Percentiles rank a stretch among this genome's conserved stretches.
Evolutionary conservation across 2,329 filamentous ascomycete genomes (phyloP).

Genomic region (Ophiostoma angusticollis): DNA sequence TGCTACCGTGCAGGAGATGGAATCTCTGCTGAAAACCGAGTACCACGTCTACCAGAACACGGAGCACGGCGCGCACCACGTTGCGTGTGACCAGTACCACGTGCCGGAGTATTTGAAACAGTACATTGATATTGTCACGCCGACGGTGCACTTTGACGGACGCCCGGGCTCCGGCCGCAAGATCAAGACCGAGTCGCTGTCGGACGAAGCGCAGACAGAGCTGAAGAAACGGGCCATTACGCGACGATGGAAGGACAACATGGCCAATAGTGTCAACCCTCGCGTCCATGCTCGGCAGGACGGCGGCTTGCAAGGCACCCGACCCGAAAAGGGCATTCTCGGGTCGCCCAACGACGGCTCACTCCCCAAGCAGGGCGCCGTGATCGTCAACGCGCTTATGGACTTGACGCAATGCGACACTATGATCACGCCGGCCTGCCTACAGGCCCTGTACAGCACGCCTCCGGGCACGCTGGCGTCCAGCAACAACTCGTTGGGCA

Average conservation of each 20-base stretch:
- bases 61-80: slow-evolving; percentile 21
- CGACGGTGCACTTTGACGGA: slow-evolving; percentile 27
- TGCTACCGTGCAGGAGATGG: slow-evolving; percentile 39
- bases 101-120: slow-evolving; percentile 23
- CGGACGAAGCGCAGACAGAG: slow-evolving; percentile 15
- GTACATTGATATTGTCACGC: slow-evolving; percentile 30
- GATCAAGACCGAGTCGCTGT: slow-evolving; percentile 15
- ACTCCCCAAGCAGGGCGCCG: slow-evolving; percentile 21
- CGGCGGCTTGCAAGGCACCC: slow-evolving; percentile 1
- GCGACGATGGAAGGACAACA: not conserved
- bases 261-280: not conserved
- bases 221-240: slow-evolving; percentile 16
- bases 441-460: slow-evolving; percentile 35
- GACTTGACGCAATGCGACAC: slow-evolving; percentile 31
- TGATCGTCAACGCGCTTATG: slow-evolving; percentile 20
- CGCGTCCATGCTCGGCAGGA: slow-evolving; percentile 1
- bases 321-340: slow-evolving; percentile 17
- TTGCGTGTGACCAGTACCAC: slow-evolving; percentile 30
- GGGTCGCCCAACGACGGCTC: slow-evolving; percentile 17
- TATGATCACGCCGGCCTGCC: slow-evolving; percentile 44
- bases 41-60: slow-evolving; percentile 38
- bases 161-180: slow-evolving; percentile 17
- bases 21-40: slow-evolving; percentile 37
- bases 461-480: slow-evolving; percentile 24
- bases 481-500: slow-evolving; percentile 35